A percentile compares a stretch with the other conserved stretches of the same genome.
Conservation (phyloP, 176 grass and related monocot species). For the Eremochloa ophiuroides region DNA sequence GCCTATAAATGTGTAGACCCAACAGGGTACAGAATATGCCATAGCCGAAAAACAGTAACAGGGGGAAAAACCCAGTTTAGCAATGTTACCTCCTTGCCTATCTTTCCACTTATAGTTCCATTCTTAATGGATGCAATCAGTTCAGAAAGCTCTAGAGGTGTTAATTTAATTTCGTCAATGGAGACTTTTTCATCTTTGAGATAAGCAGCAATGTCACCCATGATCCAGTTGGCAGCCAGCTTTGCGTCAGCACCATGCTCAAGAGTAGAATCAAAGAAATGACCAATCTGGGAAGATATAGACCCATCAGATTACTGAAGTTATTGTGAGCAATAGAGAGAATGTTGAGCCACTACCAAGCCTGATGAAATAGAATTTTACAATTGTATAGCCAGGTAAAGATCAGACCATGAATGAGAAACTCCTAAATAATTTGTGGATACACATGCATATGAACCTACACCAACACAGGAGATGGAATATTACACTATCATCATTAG, state of each 20-base stretch:
- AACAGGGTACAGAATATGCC: background rate
- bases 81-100: conserved; percentile 76
- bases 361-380: background rate
- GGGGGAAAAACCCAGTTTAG: background rate
- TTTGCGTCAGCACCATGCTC: conserved; percentile 82
- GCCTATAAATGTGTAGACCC: background rate
- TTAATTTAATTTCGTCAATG: conserved; percentile 81
- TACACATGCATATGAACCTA: conserved; percentile 4
- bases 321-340: conserved; percentile 9
- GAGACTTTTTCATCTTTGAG: conserved; percentile 78
- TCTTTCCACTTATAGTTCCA: conserved; percentile 93
- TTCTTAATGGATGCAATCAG: conserved; percentile 77
- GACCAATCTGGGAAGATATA: conserved; percentile 66
- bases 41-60: background rate
- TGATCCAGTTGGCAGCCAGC: conserved; percentile 92
- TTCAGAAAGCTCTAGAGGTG: conserved; percentile 74
- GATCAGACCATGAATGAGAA: background rate
- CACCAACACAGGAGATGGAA: conserved; percentile 4
- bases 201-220: conserved; percentile 93
- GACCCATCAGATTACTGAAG: conserved; percentile 11
- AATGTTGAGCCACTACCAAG: conserved; percentile 5
- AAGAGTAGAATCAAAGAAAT: conserved; percentile 79
- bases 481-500: conserved; percentile 83
- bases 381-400: background rate
- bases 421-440: background rate